These are phyloP conservation scores for Camelina laxa DNA, from an alignment of 345 rosid genomes.

Conservation along the genomic window DNA sequence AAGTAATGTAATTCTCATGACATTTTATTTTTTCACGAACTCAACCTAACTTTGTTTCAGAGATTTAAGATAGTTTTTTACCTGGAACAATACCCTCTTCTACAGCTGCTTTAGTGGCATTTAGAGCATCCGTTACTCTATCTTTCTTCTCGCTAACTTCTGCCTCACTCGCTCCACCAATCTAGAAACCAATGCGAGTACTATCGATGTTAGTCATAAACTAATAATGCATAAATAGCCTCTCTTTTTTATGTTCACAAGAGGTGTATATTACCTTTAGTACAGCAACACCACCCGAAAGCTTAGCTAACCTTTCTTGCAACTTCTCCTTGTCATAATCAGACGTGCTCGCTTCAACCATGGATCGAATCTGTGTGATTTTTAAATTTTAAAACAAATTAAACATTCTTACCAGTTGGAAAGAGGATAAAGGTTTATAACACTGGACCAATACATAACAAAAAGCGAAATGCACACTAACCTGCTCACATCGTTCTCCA, in stretches of 20 bases:
- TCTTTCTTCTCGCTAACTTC: slow-evolving; percentile 95
- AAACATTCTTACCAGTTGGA: not conserved
- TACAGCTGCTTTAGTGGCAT: slow-evolving; percentile 98
- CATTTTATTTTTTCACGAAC: not conserved
- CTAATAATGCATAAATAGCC: not conserved
- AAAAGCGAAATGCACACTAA: slow-evolving; percentile 34
- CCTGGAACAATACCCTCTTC: slow-evolving; percentile 99
- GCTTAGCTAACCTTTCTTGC: slow-evolving; percentile 94
- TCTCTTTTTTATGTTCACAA: not conserved
- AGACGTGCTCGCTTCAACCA: slow-evolving; percentile 79
- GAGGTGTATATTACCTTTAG: slow-evolving; percentile 67
- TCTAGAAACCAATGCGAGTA: slow-evolving; percentile 49
- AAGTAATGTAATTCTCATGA: not conserved
- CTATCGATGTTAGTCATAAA: not conserved
- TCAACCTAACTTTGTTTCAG: not conserved
- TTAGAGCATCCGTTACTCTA: slow-evolving; percentile 93
- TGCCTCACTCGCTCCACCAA: slow-evolving; percentile 98
- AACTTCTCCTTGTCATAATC: slow-evolving; percentile 93
- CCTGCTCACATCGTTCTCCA: slow-evolving; percentile 94
- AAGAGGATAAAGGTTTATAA: not conserved
- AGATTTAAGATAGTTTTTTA: slow-evolving; percentile 32
- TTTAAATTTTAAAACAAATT: not conserved
- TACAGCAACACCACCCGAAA: slow-evolving; percentile 97
- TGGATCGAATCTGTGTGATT: slow-evolving; percentile 66
- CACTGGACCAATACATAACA: not conserved